Conservation (phyloP, 2,329 filamentous ascomycete species). For the Colletotrichum graminicola region DNA sequence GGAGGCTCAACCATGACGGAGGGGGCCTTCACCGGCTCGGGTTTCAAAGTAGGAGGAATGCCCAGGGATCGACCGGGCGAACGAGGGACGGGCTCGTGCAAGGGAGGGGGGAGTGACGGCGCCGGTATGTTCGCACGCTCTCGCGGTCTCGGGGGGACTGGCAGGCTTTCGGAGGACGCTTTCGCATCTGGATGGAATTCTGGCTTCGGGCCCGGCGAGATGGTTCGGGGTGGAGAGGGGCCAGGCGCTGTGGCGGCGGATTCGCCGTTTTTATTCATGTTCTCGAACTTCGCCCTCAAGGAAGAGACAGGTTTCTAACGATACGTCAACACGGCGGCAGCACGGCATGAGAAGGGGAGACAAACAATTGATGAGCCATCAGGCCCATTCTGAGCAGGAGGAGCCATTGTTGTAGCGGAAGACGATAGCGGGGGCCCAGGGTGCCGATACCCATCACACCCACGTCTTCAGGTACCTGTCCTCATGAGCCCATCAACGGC, state of each 20-base stretch:
- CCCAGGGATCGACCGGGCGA: slow-evolving; percentile 56
- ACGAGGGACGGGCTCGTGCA: slow-evolving; percentile 42
- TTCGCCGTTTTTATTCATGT: slow-evolving; percentile 69
- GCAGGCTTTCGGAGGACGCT: slow-evolving; percentile 53
- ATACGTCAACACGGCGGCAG: slow-evolving; percentile 45
- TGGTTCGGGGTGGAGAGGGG: slow-evolving; percentile 48
- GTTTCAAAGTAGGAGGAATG: slow-evolving; percentile 59
- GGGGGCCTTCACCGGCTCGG: slow-evolving; percentile 63
- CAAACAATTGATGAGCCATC: slow-evolving; percentile 83
- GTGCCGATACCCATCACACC: slow-evolving; percentile 53
- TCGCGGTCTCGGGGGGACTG: slow-evolving; percentile 46
- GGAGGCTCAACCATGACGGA: slow-evolving; percentile 78
- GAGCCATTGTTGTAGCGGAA: slow-evolving; percentile 51
- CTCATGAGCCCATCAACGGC: slow-evolving; percentile 44
- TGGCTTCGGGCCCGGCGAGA: slow-evolving; percentile 57
- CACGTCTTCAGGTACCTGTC: slow-evolving; percentile 44
- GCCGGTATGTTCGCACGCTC: slow-evolving; percentile 41
- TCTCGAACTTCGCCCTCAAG: slow-evolving; percentile 84
- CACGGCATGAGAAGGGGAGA: slow-evolving; percentile 25
- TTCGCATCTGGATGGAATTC: slow-evolving; percentile 57
- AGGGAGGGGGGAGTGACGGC: slow-evolving; percentile 43
- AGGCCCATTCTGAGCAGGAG: slow-evolving; percentile 67
- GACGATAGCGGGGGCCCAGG: slow-evolving; percentile 47
- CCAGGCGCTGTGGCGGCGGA: slow-evolving; percentile 46
- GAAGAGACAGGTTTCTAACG: slow-evolving; percentile 83